These are phyloP conservation scores for Polygonum aviculare DNA, from an alignment of 148 eudicot genomes.

Conservation along the genomic window DNA sequence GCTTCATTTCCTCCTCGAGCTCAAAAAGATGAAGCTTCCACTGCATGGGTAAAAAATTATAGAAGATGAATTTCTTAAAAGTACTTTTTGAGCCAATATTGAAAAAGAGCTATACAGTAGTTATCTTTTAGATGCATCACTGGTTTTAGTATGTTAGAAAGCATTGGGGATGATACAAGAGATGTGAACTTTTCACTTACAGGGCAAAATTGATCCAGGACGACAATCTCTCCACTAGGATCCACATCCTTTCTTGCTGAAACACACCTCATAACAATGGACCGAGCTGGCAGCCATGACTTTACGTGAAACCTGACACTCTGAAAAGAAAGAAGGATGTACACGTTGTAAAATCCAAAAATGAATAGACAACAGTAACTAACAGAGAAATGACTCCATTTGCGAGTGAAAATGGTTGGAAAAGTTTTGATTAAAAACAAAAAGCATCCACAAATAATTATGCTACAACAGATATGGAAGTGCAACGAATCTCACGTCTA, in stretches of 20 bases:
- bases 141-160: background rate
- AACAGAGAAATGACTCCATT: background rate
- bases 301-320: conserved; percentile 36
- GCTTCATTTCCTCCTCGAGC: conserved; percentile 88
- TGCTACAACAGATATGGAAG: background rate
- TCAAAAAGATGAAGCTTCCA: conserved; percentile 97
- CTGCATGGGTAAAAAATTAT: conserved; percentile 22
- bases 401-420: background rate
- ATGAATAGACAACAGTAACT: background rate
- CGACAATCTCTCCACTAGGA: conserved; percentile 52
- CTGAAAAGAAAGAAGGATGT: conserved; percentile 16
- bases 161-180: background rate
- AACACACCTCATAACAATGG: conserved; percentile 42
- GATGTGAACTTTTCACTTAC: conserved; percentile 29
- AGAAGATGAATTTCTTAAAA: background rate
- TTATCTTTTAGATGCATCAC: background rate
- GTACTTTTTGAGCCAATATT: background rate
- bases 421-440: background rate
- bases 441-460: background rate
- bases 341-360: background rate
- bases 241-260: conserved; percentile 45
- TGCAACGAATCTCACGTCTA: conserved; percentile 56
- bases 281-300: conserved; percentile 67
- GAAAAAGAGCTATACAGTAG: background rate
- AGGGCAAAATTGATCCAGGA: conserved; percentile 45